Base-by-base conservation (phyloP, 108 stramenopile species). In the Cyclotella sp. region DNA sequence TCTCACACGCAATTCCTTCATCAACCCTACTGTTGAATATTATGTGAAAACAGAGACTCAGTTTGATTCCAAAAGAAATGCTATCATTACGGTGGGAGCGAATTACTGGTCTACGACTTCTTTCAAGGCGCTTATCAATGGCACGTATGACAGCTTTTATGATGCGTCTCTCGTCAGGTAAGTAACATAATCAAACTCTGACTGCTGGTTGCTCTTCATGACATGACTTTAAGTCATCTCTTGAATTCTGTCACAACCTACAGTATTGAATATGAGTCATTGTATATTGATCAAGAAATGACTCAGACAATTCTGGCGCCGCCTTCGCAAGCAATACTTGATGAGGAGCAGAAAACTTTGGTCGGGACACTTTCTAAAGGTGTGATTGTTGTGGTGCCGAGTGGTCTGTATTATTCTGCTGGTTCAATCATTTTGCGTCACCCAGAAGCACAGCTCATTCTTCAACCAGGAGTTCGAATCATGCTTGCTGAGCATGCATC, bases 21-120 rank as follows among this genome's bases (percentile, higher is more conserved):
- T 45, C 6, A 43, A 61, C 42, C 43, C 59, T 9, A 62, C 39
- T 10, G 26, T 62, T 29, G 8, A 72, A 21, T 72, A 21, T 22
- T 53, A 72, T 46, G 9, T 72, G 14, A 46, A 34, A 13, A 62
- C 72, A 29, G n/a, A 27, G 7, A 15, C 9, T 9, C 49, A 62
- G 26, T 62, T 62, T 39, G 21, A 9, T 45, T 10, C 40, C 10
- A 21, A 30, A 27, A 44, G 16, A 6, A 62, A 29, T 34, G 72
- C 60, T 9, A 26, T 72, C 16, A 9, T 62, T 18, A 24, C 18
- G 9, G 34, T 72, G 22, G 72, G 72, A 18, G 14, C 72, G 24
- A 72, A 72, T 54, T 72, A 44, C n/a, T 72, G 72, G 72, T 58
- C 45, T 40, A 62, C 60, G 28, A 72, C 12, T 49, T 46, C 58